Evolutionary conservation across 139 green algal genomes (phyloP).

Genomic region (Picochlorum sp.): DNA sequence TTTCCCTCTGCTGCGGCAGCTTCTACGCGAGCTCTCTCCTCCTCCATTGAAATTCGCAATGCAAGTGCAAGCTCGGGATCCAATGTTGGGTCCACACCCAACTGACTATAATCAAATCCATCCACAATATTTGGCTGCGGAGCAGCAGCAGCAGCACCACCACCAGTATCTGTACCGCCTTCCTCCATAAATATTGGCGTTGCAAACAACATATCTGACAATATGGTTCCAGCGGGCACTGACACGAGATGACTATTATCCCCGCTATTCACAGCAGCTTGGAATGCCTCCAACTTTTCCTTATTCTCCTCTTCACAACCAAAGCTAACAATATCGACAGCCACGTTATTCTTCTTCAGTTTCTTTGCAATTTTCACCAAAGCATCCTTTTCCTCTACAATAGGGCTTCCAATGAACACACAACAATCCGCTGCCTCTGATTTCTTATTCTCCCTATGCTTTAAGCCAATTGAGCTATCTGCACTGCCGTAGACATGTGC

Average conservation of each 20-base stretch:
- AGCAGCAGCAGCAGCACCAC: constrained; percentile 9
- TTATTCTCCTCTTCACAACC: constrained; percentile 63
- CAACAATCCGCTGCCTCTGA: constrained; percentile 93
- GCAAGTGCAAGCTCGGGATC: constrained; percentile 88
- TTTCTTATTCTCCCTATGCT: constrained; percentile 99
- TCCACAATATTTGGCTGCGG: constrained; percentile 28
- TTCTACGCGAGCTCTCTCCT: constrained; percentile 87
- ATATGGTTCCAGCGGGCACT: constrained; percentile 77
- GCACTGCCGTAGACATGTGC: constrained; percentile 71
- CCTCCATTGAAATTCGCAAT: constrained; percentile 89
- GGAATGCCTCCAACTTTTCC: constrained; percentile 91
- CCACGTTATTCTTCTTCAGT: constrained; percentile 99
- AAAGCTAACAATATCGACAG: constrained; percentile 93
- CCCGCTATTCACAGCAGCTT: constrained; percentile 85
- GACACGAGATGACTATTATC: constrained; percentile 89
- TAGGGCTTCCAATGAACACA: constrained; percentile 91
- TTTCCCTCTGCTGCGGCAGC: constrained; percentile 27
- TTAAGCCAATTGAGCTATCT: constrained; percentile 96
- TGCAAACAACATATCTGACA: constrained; percentile 85
- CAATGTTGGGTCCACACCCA: constrained; percentile 89
- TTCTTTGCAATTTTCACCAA: constrained; percentile 97
- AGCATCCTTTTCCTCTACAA: constrained; percentile 64
- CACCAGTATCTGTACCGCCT: constrained; percentile 19
- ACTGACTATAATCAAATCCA: constrained; percentile 77
- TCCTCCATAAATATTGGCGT: constrained; percentile 72